Evolutionary conservation across 371 early-diverging fungal species (phyloP), one percentile per base, ranked within the genome.

Genomic region (Dinochytrium kinnereticum): DNA sequence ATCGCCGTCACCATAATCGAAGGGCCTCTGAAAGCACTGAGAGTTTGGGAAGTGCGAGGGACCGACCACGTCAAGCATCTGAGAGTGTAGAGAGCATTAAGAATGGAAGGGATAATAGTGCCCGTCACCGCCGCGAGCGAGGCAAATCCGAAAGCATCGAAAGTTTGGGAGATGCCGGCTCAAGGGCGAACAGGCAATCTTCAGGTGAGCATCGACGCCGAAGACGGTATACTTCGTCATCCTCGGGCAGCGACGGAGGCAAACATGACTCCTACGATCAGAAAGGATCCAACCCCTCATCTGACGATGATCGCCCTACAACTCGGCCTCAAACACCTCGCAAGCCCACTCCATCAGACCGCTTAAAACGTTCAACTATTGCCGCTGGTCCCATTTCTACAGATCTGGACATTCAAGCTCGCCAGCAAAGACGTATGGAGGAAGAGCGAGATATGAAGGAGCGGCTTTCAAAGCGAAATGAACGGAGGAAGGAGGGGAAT

Each of bases 371-470:
- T 10, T 61, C 61, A 13, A 61, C 61, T 2, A 61, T 61, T 17
- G 61, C 61, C 2, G 31, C 61, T 7, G 61, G 61, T 37, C 61
- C 61, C 10, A 61, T 61, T 2, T 13, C 61, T 26, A 61, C 61
- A 7, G 61, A 61, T 37, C 34, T 34, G 7, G 36, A 2, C 13
- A 2, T 61, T 3, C 61, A 61, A 26, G 34, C 36, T 5, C 30
- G 61, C 13, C 61, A 61, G 24, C 28, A 33, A 7, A 5, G 7
- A 37, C 3, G 34, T 7, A 13, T 33, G 3, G 61, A 34, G 2
- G 34, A 34, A 37, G 34, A 34, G 24, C 3, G 34, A 61, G 36
- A 24, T 3, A 61, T 61, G 61, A 61, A 61, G 34, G 34, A 33
- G 7, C 3, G 31, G 36, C 61, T 61, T 31, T 3, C 3, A 5